A percentile compares a stretch with the other conserved stretches of the same genome.
phyloP scores from a whole-genome alignment of 495 filamentous ascomycete species.

The Podospora comata region DNA sequence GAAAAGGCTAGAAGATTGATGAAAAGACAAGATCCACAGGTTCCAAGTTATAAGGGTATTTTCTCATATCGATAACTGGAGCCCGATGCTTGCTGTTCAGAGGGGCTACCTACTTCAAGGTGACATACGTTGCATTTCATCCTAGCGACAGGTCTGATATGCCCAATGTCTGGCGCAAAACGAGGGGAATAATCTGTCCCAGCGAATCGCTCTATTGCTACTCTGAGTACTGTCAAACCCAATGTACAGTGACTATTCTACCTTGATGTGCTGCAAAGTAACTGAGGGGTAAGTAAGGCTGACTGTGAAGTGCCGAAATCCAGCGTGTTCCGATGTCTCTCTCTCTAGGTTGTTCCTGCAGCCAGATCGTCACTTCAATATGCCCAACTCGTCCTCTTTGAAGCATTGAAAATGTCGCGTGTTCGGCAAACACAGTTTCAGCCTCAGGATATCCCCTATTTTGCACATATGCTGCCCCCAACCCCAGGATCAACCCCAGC shows the following conservation, averaged over 20 bases:
- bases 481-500: neutral
- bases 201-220: neutral
- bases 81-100: neutral
- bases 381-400: neutral
- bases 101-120: neutral
- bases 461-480: neutral
- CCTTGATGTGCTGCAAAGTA: neutral
- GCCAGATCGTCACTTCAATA: neutral
- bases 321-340: neutral
- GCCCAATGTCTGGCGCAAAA: neutral
- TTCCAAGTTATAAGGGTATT: neutral
- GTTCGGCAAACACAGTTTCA: neutral
- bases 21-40: neutral
- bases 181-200: neutral
- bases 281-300: neutral
- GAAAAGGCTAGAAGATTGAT: neutral
- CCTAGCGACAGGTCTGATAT: neutral
- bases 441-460: neutral
- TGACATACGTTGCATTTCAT: neutral
- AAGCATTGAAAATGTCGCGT: neutral
- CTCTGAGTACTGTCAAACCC: neutral
- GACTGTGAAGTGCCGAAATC: neutral
- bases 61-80: neutral
- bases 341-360: neutral
- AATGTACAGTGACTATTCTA: neutral